phyloP scores from a whole-genome alignment of 1,139 yeast species.

The Diutina sp. region DNA sequence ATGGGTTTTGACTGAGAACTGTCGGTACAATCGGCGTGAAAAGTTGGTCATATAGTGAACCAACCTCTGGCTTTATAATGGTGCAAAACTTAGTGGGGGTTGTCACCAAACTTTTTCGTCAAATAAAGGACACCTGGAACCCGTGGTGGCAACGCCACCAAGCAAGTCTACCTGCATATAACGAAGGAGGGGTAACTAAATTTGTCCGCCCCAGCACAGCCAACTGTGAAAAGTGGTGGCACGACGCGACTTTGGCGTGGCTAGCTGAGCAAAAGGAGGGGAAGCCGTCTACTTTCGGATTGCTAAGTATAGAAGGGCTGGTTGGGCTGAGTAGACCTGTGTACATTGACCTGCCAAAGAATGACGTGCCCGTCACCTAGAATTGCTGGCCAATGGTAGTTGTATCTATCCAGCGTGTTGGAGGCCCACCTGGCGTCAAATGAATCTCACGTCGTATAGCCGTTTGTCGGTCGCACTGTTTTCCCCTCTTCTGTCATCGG shows the following conservation, averaged over 20 bases:
- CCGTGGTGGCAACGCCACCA: background rate
- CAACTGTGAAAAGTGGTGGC: background rate
- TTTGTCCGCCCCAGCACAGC: background rate
- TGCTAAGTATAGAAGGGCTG: background rate
- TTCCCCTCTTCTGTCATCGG: background rate
- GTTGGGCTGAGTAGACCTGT: background rate
- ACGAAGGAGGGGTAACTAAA: background rate
- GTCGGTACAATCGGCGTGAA: background rate
- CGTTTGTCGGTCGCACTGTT: background rate
- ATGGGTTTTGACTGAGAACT: background rate
- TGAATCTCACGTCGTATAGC: background rate
- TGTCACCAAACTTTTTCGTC: background rate
- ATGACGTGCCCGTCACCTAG: background rate
- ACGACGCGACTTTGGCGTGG: background rate
- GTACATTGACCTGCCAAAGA: background rate
- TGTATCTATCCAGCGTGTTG: background rate
- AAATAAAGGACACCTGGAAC: background rate
- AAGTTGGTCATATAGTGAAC: background rate
- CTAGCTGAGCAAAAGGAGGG: background rate
- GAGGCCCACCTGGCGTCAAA: background rate
- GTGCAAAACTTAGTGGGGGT: background rate
- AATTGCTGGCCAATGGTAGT: background rate
- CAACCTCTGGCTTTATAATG: background rate
- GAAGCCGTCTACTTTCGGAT: background rate
- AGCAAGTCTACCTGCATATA: background rate